A percentile compares a stretch with the other conserved stretches of the same genome.
phyloP scores from a whole-genome alignment of 164 flowering plant species.

The Berberis thunbergii region DNA sequence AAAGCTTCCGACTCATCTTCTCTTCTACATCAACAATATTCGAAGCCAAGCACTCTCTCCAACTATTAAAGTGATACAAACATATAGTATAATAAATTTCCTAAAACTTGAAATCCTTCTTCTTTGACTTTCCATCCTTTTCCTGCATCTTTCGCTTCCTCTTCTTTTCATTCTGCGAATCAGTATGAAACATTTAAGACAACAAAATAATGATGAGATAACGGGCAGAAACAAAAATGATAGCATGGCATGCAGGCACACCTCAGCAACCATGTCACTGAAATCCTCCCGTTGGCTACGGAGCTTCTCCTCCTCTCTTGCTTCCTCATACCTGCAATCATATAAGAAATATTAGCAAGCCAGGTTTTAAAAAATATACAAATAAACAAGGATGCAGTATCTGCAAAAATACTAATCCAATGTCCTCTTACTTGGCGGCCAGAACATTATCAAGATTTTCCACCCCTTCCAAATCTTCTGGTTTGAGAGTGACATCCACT shows the following conservation, averaged over 20 bases:
- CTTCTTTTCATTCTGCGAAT: constrained; percentile 21
- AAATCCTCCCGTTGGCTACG: constrained; percentile 89
- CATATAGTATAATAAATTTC: neutral
- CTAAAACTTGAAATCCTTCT: neutral
- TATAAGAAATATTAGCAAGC: neutral
- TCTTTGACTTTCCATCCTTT: neutral
- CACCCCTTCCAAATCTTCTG: constrained; percentile 74
- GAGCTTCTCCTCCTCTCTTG: constrained; percentile 87
- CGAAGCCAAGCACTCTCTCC: too few species aligned
- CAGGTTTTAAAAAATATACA: neutral
- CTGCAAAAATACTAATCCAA: neutral
- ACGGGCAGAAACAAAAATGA: neutral
- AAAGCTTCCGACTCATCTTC: too few species aligned
- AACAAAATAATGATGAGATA: neutral
- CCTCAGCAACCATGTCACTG: constrained; percentile 99
- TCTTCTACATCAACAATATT: too few species aligned
- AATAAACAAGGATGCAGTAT: too few species aligned
- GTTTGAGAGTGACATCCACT: constrained; percentile 87
- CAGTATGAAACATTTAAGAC: neutral
- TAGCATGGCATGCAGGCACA: constrained; percentile 9
- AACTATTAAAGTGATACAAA: too few species aligned
- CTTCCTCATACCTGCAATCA: constrained; percentile 76
- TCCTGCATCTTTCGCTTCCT: neutral
- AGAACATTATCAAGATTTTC: constrained; percentile 62
- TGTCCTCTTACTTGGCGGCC: constrained; percentile 70